phyloP scores from a whole-genome alignment of 148 eudicot genomes.

The Dysphania ambrosioides region DNA sequence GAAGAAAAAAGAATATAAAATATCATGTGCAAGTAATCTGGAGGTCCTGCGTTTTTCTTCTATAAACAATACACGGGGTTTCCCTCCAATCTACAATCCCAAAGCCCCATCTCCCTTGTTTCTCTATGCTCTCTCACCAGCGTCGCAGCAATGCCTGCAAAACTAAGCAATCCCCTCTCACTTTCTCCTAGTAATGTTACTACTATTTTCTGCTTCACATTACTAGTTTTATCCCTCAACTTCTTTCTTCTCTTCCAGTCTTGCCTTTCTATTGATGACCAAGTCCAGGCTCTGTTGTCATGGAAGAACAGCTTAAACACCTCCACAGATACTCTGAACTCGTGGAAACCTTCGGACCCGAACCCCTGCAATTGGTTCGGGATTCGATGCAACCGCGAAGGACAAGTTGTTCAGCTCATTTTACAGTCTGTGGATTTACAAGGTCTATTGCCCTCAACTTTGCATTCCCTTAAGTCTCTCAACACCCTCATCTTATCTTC shows the following conservation, averaged over 20 bases:
- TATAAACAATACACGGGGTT: slow-evolving; percentile 97
- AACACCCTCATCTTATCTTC: slow-evolving; percentile 52
- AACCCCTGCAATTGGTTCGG: slow-evolving; percentile 83
- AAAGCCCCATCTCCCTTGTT: slow-evolving; percentile 34
- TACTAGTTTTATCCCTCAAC: slow-evolving; percentile 27
- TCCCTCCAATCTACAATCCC: slow-evolving; percentile 74
- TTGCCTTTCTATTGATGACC: slow-evolving; percentile 66
- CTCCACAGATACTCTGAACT: slow-evolving; percentile 31
- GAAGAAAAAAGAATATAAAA: slow-evolving; percentile 11
- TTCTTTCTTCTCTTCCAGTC: slow-evolving; percentile 28
- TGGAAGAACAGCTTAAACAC: slow-evolving; percentile 68
- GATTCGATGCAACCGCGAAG: slow-evolving; percentile 44
- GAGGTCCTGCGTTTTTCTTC: slow-evolving; percentile 41
- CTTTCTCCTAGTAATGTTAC: slow-evolving; percentile 21
- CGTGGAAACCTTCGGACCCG: slow-evolving; percentile 58
- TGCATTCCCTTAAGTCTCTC: slow-evolving; percentile 49
- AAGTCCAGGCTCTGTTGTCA: slow-evolving; percentile 70
- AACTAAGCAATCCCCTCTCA: slow-evolving; percentile 37
- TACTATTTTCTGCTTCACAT: slow-evolving; percentile 25
- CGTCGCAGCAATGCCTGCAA: slow-evolving; percentile 63
- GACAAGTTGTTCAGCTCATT: slow-evolving; percentile 41
- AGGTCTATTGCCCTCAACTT: slow-evolving; percentile 68
- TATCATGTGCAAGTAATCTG: slow-evolving; percentile 43
- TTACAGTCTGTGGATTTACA: slow-evolving; percentile 51
- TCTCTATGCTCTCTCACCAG: slow-evolving; percentile 31